Evolutionary conservation across 441 rosid species (phyloP).

Genomic region (Gossypium trilobum): DNA sequence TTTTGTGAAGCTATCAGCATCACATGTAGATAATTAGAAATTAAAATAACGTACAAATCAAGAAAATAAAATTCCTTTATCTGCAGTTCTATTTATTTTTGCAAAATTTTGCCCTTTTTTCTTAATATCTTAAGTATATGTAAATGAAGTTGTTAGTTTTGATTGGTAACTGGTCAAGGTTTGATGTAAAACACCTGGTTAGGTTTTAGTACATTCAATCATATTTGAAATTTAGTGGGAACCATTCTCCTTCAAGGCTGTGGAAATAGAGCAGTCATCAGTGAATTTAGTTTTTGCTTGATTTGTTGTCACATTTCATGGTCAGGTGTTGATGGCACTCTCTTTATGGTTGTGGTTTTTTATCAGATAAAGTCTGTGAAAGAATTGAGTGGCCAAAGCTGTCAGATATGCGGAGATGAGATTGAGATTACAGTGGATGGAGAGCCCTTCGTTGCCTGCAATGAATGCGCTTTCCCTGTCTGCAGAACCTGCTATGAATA

Average conservation of each 20-base stretch:
- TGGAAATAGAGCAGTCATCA: neutral
- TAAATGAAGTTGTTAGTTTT: neutral
- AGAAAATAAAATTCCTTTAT: neutral
- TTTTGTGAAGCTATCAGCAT: neutral
- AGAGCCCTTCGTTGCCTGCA: slow-evolving; percentile 80
- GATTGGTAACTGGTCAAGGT: neutral
- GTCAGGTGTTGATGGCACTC: slow-evolving; percentile 7
- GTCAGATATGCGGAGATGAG: slow-evolving; percentile 77
- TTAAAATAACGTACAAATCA: neutral
- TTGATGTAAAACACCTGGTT: neutral
- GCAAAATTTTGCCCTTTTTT: neutral
- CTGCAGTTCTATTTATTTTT: neutral
- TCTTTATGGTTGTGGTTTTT: slow-evolving; percentile 13
- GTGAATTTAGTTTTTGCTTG: neutral
- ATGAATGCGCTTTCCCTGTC: slow-evolving; percentile 90
- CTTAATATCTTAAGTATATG: neutral
- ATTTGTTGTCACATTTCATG: neutral
- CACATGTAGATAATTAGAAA: neutral
- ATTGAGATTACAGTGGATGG: slow-evolving; percentile 57
- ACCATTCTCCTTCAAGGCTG: neutral
- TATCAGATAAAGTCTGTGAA: slow-evolving; percentile 61
- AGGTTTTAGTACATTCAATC: neutral
- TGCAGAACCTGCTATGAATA: slow-evolving; percentile 87
- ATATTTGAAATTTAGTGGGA: neutral
- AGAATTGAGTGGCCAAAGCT: slow-evolving; percentile 59